Conservation (phyloP, 805 yeast genomes). For the Komagataella ulmi region DNA sequence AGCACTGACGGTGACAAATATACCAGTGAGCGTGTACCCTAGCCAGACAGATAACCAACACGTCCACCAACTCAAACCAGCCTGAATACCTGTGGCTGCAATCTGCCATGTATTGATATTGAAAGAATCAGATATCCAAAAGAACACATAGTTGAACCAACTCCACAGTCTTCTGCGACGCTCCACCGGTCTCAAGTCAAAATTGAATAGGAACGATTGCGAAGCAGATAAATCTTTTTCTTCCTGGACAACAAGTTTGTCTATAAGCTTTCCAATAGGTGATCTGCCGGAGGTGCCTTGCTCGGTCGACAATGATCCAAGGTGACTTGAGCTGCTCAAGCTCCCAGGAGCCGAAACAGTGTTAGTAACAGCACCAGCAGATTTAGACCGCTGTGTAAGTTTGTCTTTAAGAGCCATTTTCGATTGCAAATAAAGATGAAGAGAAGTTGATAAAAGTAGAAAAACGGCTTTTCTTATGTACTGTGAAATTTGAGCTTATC, state of each 20-base stretch:
- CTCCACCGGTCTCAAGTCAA: slow-evolving; percentile 73
- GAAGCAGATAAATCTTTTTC: slow-evolving; percentile 25
- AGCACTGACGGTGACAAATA: slow-evolving; percentile 58
- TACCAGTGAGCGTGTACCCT: slow-evolving; percentile 61
- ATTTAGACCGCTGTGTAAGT: not conserved
- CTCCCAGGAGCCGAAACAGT: not conserved
- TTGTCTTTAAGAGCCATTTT: not conserved
- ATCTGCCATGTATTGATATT: slow-evolving; percentile 88
- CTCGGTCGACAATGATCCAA: not conserved
- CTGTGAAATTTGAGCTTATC: not conserved
- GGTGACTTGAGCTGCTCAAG: not conserved
- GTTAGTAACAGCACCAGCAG: not conserved
- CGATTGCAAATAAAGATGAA: not conserved
- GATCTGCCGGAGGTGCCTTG: not conserved
- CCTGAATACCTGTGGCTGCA: slow-evolving; percentile 71
- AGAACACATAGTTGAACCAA: slow-evolving; percentile 68
- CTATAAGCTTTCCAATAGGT: not conserved
- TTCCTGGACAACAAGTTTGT: not conserved
- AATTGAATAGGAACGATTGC: slow-evolving; percentile 58
- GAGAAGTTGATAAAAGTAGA: not conserved
- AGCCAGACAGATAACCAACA: slow-evolving; percentile 84
- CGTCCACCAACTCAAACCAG: slow-evolving; percentile 84
- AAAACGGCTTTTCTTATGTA: not conserved
- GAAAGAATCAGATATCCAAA: slow-evolving; percentile 86
- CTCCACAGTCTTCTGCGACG: slow-evolving; percentile 66